Percentiles rank a stretch among this genome's conserved stretches.
These are phyloP conservation scores for Neoascochyta sp. DNA, from an alignment of 2,329 filamentous ascomycete genomes.

Conservation along the genomic window DNA sequence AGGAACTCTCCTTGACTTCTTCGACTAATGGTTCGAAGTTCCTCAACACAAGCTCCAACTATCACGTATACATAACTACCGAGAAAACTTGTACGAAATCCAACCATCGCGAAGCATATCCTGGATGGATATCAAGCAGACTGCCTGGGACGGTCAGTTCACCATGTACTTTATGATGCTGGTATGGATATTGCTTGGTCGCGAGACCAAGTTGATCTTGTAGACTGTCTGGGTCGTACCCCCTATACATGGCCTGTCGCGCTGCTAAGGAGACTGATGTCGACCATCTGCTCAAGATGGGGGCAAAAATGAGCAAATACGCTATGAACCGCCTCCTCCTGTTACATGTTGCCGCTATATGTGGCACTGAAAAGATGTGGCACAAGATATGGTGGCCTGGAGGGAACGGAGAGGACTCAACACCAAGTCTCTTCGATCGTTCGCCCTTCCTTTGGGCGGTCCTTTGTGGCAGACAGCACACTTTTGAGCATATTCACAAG, in stretches of 20 bases:
- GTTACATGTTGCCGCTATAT: slow-evolving; percentile 1
- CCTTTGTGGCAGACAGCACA: not conserved
- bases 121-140: not conserved
- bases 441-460: slow-evolving; percentile 1
- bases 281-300: not conserved
- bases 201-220: not conserved
- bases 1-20: no score
- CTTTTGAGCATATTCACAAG: no score
- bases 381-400: not conserved
- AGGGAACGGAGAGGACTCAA: not conserved
- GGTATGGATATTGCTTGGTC: not conserved
- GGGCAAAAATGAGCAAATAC: not conserved
- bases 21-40: no score
- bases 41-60: no score
- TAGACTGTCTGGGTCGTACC: slow-evolving; percentile 3
- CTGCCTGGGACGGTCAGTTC: slow-evolving; percentile 3
- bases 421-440: not conserved
- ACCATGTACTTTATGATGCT: slow-evolving; percentile 1
- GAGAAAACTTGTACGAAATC: not conserved
- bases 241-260: slow-evolving; percentile 2
- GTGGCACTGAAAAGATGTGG: not conserved
- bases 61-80: no score
- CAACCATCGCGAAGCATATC: not conserved
- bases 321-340: slow-evolving; percentile 1
- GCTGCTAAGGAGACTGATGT: not conserved